Evolutionary conservation across 2,329 filamentous ascomycete species (phyloP).

Genomic region (Trichoderma sp.): DNA sequence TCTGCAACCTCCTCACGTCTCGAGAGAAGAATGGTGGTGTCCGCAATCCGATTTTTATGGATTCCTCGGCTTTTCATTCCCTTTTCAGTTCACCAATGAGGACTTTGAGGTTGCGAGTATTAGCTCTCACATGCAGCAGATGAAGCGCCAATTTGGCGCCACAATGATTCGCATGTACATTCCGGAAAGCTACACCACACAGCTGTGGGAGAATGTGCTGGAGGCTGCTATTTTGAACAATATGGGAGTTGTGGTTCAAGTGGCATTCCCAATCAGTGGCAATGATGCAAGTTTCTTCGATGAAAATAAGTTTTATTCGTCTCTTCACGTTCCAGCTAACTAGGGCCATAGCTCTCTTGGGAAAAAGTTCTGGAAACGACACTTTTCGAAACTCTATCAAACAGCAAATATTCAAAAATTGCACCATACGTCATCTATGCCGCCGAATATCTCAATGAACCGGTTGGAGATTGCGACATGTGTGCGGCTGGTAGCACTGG

Average conservation of each 20-base stretch:
- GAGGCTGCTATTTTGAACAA: slow-evolving; percentile 23
- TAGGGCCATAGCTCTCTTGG: slow-evolving; percentile 11
- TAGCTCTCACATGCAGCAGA: slow-evolving; percentile 16
- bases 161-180: slow-evolving; percentile 24
- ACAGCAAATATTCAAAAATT: slow-evolving; percentile 16
- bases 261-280: slow-evolving; percentile 19
- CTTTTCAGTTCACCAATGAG: slow-evolving; percentile 19
- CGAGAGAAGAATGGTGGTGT: slow-evolving; percentile 22
- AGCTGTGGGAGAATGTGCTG: slow-evolving; percentile 21
- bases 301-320: background rate
- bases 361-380: slow-evolving; percentile 3
- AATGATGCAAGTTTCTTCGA: slow-evolving; percentile 18
- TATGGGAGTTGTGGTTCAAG: slow-evolving; percentile 23
- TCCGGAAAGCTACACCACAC: slow-evolving; percentile 18
- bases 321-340: background rate
- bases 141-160: slow-evolving; percentile 24
- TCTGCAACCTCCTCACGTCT: slow-evolving; percentile 11
- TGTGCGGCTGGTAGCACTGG: slow-evolving; percentile 19
- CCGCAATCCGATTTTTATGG: slow-evolving; percentile 21
- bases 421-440: slow-evolving; percentile 23
- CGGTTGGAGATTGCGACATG: slow-evolving; percentile 21
- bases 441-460: slow-evolving; percentile 23
- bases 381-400: background rate
- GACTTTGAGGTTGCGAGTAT: slow-evolving; percentile 19
- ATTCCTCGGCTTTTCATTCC: slow-evolving; percentile 24